Evolutionary conservation across 805 yeast genomes (phyloP), one percentile per base, ranked within the genome.

Genomic region (Kluyveromyces nonfermentans): DNA sequence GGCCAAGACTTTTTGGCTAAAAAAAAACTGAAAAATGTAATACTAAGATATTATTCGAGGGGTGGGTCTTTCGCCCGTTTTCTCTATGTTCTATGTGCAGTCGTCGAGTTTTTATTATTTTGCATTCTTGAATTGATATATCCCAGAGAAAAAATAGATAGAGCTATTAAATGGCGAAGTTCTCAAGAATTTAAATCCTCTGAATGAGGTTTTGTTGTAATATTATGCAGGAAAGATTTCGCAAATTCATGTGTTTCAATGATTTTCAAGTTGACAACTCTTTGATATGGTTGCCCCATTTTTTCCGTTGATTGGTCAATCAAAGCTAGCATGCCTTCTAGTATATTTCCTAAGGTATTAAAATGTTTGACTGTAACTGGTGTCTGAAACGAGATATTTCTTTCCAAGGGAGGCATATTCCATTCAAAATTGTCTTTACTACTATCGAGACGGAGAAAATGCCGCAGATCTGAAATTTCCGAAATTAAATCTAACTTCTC

Each of bases 51-150:
- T 53, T 82, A 84, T 57, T 71, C 38, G n/a, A 53, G 55, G 12
- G 77, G 87, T 56, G 89, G 89, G 0, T 73, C 81, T 0, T 82
- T 94, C 78, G 95, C 96, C 1, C 96, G 96, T 1, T 78, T 81
- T 49, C 70, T 93, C 44, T 89, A 80, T 60, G 82, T 84, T 0
- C 60, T 93, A 25, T 84, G 95, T 57, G 80, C 80, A 17, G 78
- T 88, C 19, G 86, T 86, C 2, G 97, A 93, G 64, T 73, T 82
- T 28, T 70, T 87, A 39, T 50, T 93, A 3, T 73, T 71, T 44
- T 62, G 70, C 33, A 40, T 86, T 2, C 66, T 93, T 47, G 93
- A 87, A 51, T 77, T 77, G 73, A 56, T 77, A 37, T 82, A 73
- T 54, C 97, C 97, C 0, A 65, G 72, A 15, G 70, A 67, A 1